Base-by-base conservation (phyloP, 2,329 filamentous ascomycete species). In the Claviceps capensis region DNA sequence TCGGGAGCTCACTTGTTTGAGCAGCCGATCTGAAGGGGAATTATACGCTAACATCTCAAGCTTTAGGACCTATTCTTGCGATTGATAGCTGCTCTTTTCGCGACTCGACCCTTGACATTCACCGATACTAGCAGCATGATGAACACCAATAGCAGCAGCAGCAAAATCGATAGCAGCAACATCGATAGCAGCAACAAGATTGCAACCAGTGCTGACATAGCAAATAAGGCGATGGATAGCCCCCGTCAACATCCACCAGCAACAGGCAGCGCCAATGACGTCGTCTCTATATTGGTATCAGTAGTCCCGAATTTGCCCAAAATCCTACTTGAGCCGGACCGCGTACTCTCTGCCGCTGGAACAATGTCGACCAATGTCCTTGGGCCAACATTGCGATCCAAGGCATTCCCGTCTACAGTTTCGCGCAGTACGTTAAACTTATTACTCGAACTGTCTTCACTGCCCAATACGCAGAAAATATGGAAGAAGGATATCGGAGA, bases 401-500 rank as follows among this genome's bases (percentile, higher is more conserved):
- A 90, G 65, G 71, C 80, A 0, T 98, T 95, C 64, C 94, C 93
- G 0, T 85, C 89, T 23, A 95, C 88, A 23, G 76, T 97, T 6
- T 85, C 84, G 13, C 75, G 77, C 53, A 82, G 77, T 53, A 81
- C 85, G 7, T 70, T 98, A 50, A 73, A 76, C 14, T 75, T 98
- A 14, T 69, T 97, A 2, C 82, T 85, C 51, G 82, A 91, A 57
- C 77, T 97, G 51, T 81, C 85, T 0, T 83, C 83, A 58, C 74
- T 95, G 30, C 80, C 86, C 2, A 86, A 85, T 58, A 85, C 86
- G 51, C 85, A 91, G 55, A 96, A 95, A 67, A 75, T 82, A 1
- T 96, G 91, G 88, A 95, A 86, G 69, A 95, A 90, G 65, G 94
- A 98, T 60, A 77, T 97, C 1, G 76, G 81, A 0, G 93, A 97